A percentile compares a stretch with the other conserved stretches of the same genome.
These are phyloP conservation scores for Ustilago cynodontis DNA, from an alignment of 1,284 basidiomycete species.

Conservation along the genomic window DNA sequence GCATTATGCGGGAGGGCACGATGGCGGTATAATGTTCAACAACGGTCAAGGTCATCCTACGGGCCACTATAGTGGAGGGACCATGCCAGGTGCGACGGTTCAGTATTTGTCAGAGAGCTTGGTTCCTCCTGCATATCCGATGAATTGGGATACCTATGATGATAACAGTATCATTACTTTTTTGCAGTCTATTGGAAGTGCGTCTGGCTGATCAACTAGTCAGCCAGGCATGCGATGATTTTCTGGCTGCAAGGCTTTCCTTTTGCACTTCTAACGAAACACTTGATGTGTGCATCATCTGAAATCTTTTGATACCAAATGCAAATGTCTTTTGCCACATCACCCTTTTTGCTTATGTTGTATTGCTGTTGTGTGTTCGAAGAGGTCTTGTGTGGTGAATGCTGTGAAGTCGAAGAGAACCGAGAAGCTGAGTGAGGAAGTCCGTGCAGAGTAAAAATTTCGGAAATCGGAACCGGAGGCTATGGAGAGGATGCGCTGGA, in stretches of 20 bases:
- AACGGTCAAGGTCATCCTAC: slow-evolving; percentile 18
- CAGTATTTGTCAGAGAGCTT: slow-evolving; percentile 47
- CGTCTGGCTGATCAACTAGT: slow-evolving; percentile 8
- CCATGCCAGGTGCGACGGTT: slow-evolving; percentile 22
- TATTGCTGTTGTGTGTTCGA: neutral
- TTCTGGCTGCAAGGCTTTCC: neutral
- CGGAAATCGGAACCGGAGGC: slow-evolving; percentile 14
- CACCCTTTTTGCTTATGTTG: neutral
- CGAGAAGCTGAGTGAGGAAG: too few species aligned
- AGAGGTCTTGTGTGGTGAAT: neutral
- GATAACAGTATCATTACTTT: slow-evolving; percentile 56
- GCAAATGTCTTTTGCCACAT: neutral
- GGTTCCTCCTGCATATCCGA: slow-evolving; percentile 49
- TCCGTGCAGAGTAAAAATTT: neutral
- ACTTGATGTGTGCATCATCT: too few species aligned
- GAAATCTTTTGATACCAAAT: too few species aligned
- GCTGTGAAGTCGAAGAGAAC: too few species aligned
- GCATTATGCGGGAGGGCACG: slow-evolving; percentile 10
- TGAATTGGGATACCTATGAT: slow-evolving; percentile 52
- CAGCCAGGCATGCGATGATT: neutral
- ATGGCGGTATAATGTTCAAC: slow-evolving; percentile 26
- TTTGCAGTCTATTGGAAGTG: slow-evolving; percentile 43
- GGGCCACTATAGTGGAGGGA: slow-evolving; percentile 1
- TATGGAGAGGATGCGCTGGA: slow-evolving; percentile 4
- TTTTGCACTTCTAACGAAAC: neutral